phyloP scores from a whole-genome alignment of 2,329 filamentous ascomycete genomes.

The Penicillium sp. region DNA sequence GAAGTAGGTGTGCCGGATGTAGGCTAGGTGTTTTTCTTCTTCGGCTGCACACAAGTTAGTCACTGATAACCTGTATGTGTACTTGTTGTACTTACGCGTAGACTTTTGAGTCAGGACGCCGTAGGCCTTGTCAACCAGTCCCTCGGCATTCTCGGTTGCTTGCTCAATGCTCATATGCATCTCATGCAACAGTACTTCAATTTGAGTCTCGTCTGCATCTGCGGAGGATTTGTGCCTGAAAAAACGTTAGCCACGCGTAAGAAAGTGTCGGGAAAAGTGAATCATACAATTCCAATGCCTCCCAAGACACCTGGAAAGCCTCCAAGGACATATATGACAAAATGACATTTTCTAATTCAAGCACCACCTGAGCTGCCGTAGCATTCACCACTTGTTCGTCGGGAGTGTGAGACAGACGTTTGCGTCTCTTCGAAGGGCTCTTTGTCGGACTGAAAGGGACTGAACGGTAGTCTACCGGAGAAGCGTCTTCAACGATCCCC shows the following conservation, averaged over 20 bases:
- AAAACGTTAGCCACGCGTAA: conserved; percentile 12
- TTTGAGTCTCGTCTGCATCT: conserved; percentile 24
- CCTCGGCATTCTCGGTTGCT: conserved; percentile 55
- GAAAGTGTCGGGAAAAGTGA: not conserved
- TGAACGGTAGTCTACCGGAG: conserved; percentile 20
- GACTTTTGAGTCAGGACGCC: not conserved
- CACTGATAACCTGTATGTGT: too few relatives aligned
- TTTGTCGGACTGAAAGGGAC: conserved; percentile 32
- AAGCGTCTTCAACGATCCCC: conserved; percentile 21
- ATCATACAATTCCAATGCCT: conserved; percentile 41
- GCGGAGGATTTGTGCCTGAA: conserved; percentile 18
- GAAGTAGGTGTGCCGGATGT: conserved; percentile 72
- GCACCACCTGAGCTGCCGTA: conserved; percentile 54
- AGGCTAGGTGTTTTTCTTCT: conserved; percentile 59
- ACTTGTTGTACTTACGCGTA: not conserved
- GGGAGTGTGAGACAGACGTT: conserved; percentile 22
- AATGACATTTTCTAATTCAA: conserved; percentile 66
- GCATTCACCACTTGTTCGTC: conserved; percentile 17
- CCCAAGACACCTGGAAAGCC: conserved; percentile 57
- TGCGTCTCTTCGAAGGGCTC: conserved; percentile 20
- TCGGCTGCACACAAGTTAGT: conserved; percentile 31
- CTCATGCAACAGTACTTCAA: conserved; percentile 52
- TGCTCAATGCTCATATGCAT: conserved; percentile 54
- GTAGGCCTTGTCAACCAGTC: conserved; percentile 42
- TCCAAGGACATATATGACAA: conserved; percentile 65